These are phyloP conservation scores for Penicillium fuscoglaucum DNA, from an alignment of 2,329 filamentous ascomycete species.

Conservation along the genomic window DNA sequence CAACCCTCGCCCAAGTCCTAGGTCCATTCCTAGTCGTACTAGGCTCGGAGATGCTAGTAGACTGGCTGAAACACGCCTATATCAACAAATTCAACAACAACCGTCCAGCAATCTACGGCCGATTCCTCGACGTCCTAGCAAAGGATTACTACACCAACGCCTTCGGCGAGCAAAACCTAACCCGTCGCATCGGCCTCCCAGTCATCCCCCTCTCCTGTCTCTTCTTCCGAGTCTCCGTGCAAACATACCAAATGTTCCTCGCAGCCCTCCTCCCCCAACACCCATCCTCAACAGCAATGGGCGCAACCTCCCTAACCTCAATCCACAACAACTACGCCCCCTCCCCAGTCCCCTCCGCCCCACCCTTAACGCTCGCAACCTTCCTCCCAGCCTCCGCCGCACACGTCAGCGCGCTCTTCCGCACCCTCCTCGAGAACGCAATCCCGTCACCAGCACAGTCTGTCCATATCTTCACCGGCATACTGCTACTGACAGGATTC, in stretches of 20 bases:
- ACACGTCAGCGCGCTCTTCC: conserved; percentile 40
- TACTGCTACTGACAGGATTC: conserved; percentile 83
- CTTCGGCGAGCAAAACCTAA: conserved; percentile 86
- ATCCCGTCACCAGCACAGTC: conserved; percentile 45
- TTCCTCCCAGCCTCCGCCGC: conserved; percentile 58
- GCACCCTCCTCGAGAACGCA: conserved; percentile 42
- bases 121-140: conserved; percentile 88
- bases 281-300: conserved; percentile 46
- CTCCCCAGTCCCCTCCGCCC: conserved; percentile 66
- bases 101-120: conserved; percentile 82
- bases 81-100: conserved; percentile 99
- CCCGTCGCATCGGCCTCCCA: conserved; percentile 82
- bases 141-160: conserved; percentile 99
- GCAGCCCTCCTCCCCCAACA: conserved; percentile 80
- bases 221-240: conserved; percentile 89
- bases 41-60: conserved; percentile 93
- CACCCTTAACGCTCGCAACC: conserved; percentile 58
- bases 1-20: conserved; percentile 70
- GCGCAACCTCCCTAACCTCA: conserved; percentile 42
- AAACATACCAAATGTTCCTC: conserved; percentile 98
- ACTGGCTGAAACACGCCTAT: conserved; percentile 96
- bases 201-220: conserved; percentile 89
- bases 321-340: conserved; percentile 53
- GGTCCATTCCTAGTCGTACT: conserved; percentile 92
- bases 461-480: conserved; percentile 60